Base-by-base conservation (phyloP, 108 stramenopile species). In the Stephanodiscus minutulus region DNA sequence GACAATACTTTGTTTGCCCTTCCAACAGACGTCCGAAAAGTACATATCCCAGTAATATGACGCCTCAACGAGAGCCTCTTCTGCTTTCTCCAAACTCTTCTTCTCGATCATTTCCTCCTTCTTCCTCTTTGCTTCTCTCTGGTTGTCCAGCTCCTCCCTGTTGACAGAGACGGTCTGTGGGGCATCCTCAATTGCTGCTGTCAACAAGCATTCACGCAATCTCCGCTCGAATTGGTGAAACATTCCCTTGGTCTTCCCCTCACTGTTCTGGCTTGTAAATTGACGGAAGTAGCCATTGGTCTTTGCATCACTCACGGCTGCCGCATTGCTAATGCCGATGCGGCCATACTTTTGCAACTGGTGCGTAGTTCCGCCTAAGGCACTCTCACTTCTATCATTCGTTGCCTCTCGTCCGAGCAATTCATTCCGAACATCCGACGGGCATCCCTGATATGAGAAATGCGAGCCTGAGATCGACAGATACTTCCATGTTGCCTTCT, bases 401-500 rank as follows among this genome's bases (percentile, higher is more conserved):
- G 72, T 65, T 41, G 72, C 72, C 7, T 25, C 52, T 11, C 44
- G 29, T 28, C 72, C 72, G 10, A 72, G 53, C 53, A 64, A n/a
- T 64, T 37, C 47, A 37, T 55, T 55, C 53, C 52, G 36, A 11
- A 22, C 25, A 15, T 64, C 46, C 15, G 58, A 25, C 3, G 49
- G 37, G 12, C 20, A 28, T 20, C 20, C 24, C 64, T 36, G 15
- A 24, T 63, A 64, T 27, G 31, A 65, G 44, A 60, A 72, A 20
- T 29, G 10, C 7, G 48, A 43, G 5, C 18, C 31, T 28, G 64
- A 52, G 13, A 53, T 29, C 15, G 15, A 28, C 13, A 49, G 18
- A 29, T 72, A 72, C 20, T 72, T 66, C 25, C 41, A 64, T 6
- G 72, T 72, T 55, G 72, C 72, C 49, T 72, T 72, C 63, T 64